Base-by-base conservation (phyloP, 2,329 filamentous ascomycete genomes). In the Ophiocordyceps camponoti-floridani region DNA sequence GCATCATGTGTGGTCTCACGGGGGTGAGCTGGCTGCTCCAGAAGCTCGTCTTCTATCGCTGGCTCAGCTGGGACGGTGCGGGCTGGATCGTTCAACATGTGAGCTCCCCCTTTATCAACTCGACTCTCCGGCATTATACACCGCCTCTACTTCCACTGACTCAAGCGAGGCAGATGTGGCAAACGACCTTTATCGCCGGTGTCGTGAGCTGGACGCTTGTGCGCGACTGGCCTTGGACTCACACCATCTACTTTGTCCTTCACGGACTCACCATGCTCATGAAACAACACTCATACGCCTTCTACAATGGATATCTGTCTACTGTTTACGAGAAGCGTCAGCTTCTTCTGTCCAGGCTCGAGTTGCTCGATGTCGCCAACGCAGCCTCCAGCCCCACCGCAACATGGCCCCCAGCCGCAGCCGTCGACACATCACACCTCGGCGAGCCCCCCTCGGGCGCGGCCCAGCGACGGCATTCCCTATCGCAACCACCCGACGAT, bases 281-380 rank as follows among this genome's bases (percentile, higher is more conserved):
- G 84, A 89, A 89, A 64, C 82, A 86, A 60, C 84, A 87, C 56
- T 82, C 78, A 16, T 87, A 84, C 54, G 72, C 79, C 4, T 85
- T 84, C 51, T 87, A 85, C 59, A 88, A 87, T 52, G 83, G 84
- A 7, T 73, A 87, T 49, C 64, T 80, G 43, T 85, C 73, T 3
- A 70, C 73, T 18, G 64, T 75, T 3, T 75, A 77, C 53, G 69
- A 72, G 47, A 65, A 64, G 46, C 64, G 72, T 2, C 51, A 54
- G 11, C 54, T 58, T n/a, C 57, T 75, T n/a, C 55, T 64, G 10
- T 55, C 52, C 4, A 69, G 65, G 46, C 58, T 84, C 26, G 68
- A 72, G 46, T 68, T 77, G 49, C 66, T 85, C 2, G 72, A 79
- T 28, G 60, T 62, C 3, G 63, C 75, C 28, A 61, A 67, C 26